Conservation (phyloP, 345 rosid species). For the Geranium rotundifolium region DNA sequence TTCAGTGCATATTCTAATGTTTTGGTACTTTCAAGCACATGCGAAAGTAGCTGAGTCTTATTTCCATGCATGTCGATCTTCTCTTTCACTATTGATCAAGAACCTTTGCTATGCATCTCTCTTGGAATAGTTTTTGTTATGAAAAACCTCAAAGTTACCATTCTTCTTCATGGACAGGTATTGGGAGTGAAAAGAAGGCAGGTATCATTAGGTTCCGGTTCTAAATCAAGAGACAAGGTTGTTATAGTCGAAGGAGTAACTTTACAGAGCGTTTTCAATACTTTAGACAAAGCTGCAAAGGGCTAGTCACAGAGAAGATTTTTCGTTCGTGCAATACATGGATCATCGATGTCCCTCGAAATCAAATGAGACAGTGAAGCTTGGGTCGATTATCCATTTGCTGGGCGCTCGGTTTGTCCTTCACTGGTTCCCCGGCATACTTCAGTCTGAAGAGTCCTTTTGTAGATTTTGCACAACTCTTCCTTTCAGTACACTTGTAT, state of each 20-base stretch:
- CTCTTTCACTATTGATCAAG: background rate
- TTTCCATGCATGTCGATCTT: background rate
- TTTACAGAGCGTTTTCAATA: slow-evolving; percentile 41
- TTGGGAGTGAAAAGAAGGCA: slow-evolving; percentile 80
- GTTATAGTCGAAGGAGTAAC: slow-evolving; percentile 68
- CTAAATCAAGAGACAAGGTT: slow-evolving; percentile 84
- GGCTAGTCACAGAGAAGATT: background rate
- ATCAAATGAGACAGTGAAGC: too few species aligned
- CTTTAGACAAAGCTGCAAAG: slow-evolving; percentile 44
- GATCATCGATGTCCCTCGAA: too few species aligned
- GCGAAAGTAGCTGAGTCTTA: background rate
- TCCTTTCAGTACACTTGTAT: too few species aligned
- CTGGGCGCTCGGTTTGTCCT: too few species aligned
- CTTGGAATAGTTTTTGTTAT: too few species aligned
- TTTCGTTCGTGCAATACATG: too few species aligned
- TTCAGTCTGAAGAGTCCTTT: too few species aligned
- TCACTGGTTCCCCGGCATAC: too few species aligned
- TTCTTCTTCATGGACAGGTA: slow-evolving; percentile 30
- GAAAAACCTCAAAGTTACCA: background rate
- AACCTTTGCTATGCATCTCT: background rate
- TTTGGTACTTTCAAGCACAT: background rate
- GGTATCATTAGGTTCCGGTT: slow-evolving; percentile 67
- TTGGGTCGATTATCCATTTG: too few species aligned
- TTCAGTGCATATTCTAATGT: too few species aligned
- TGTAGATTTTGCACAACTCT: too few species aligned